Evolutionary conservation across 805 yeast genomes (phyloP), one percentile per base, ranked within the genome.

Genomic region (Priceomyces haplophilus): DNA sequence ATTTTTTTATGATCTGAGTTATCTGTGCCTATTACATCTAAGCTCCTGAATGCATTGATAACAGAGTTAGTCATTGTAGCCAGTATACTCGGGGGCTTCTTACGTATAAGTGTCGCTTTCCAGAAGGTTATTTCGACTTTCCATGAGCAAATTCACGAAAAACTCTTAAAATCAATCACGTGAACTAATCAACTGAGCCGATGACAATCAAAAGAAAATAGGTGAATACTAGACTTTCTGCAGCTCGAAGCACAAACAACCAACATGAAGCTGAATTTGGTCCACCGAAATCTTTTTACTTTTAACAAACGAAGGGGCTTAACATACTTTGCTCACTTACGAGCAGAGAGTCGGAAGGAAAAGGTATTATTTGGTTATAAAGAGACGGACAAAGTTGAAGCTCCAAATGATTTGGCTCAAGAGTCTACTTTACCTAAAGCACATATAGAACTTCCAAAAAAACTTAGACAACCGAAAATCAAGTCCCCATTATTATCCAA

Each of bases 401-500:
- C 75, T 3, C 76, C 76, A 2, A 46, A 53, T 16, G 50, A 58
- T 32, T 51, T 70, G 42, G 76, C 76, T 4, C 48, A 62, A 36
- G 72, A 68, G 38, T 69, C 75, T 3, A 58, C 57, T 4, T 57
- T 70, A 42, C 74, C 75, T n/a, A 52, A 56, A n/a, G 53, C 62
- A 7, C 55, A 61, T 37, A 73, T 65, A 32, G 60, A 66, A 24
- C 54, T 62, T 18, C 59, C 64, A 36, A 63, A 50, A 10, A 52
- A 59, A 7, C 72, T 73, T 5, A 61, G 72, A 34, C 67, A 60
- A 43, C 58, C 75, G 8, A 56, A 45, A 34, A 54, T 50, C 47
- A 68, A 66, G 47, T 52, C 60, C 29, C 72, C 76, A 6, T 67
- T 70, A 41, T 56, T 69, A 37, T 68, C 74, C 1, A 67, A 61